These are phyloP conservation scores for Verbena officinalis DNA, from an alignment of 257 asterid genomes.

Conservation along the genomic window DNA sequence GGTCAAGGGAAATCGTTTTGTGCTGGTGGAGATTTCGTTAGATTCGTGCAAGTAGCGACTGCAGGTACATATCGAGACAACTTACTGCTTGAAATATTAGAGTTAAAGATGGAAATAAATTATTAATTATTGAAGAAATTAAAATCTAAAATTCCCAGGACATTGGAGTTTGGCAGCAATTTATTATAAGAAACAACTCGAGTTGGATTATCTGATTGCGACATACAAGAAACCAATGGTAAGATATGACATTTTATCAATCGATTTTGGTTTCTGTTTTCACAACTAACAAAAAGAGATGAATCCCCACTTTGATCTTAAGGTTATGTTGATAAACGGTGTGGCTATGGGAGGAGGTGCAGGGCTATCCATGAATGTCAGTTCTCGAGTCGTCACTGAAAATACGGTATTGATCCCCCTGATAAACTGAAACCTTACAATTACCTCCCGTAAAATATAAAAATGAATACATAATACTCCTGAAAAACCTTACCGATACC, in stretches of 20 bases:
- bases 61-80: background rate
- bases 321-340: conserved; percentile 21
- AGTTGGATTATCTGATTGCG: background rate
- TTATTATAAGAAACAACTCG: background rate
- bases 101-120: too few relatives aligned
- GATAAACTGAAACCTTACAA: background rate
- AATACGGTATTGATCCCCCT: conserved; percentile 18
- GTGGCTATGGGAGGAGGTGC: conserved; percentile 27
- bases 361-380: conserved; percentile 18
- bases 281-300: background rate
- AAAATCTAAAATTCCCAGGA: conserved; percentile 3
- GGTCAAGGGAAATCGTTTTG: conserved; percentile 23
- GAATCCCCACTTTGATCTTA: background rate
- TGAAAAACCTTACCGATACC: too few relatives aligned
- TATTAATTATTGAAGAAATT: too few relatives aligned
- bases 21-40: conserved; percentile 13
- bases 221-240: conserved; percentile 26
- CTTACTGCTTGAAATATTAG: background rate
- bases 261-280: background rate
- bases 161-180: conserved; percentile 3
- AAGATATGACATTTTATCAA: background rate
- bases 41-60: background rate
- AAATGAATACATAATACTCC: too few relatives aligned
- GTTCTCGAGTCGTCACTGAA: conserved; percentile 12
- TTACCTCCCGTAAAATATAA: too few relatives aligned